phyloP scores from a whole-genome alignment of 164 flowering plant species.

The Tinospora cordifolia region DNA sequence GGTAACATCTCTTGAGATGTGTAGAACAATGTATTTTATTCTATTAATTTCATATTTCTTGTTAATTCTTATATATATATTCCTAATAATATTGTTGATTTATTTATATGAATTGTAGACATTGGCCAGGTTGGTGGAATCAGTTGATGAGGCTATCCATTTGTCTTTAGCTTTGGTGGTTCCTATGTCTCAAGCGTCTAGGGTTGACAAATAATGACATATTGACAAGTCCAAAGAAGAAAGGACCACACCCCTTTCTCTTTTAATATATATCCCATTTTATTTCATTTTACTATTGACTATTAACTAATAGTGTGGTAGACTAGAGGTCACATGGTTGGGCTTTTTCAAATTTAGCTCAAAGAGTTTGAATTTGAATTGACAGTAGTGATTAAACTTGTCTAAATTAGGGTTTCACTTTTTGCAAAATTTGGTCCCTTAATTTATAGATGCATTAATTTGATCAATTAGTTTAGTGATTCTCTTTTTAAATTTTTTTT shows the following conservation, averaged over 20 bases:
- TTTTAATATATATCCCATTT: background rate
- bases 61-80: too few relatives aligned
- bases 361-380: slow-evolving; percentile 21
- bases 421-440: background rate
- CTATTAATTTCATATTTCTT: background rate
- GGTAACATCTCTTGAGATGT: background rate
- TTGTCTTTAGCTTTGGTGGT: slow-evolving; percentile 34
- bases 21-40: background rate
- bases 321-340: slow-evolving; percentile 31
- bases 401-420: slow-evolving; percentile 9
- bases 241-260: slow-evolving; percentile 26
- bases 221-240: slow-evolving; percentile 20
- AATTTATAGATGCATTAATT: background rate
- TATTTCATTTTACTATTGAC: background rate
- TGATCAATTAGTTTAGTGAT: background rate
- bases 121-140: slow-evolving; percentile 32
- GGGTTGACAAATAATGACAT: slow-evolving; percentile 27
- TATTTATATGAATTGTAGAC: slow-evolving; percentile 7
- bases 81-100: slow-evolving; percentile 7
- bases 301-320: slow-evolving; percentile 2
- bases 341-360: slow-evolving; percentile 27
- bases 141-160: slow-evolving; percentile 19
- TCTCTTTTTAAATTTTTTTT: too few relatives aligned
- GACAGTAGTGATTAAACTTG: slow-evolving; percentile 15
- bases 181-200: slow-evolving; percentile 22